Evolutionary conservation across 176 grass and related monocot species (phyloP).

Genomic region (Pharus latifolius): DNA sequence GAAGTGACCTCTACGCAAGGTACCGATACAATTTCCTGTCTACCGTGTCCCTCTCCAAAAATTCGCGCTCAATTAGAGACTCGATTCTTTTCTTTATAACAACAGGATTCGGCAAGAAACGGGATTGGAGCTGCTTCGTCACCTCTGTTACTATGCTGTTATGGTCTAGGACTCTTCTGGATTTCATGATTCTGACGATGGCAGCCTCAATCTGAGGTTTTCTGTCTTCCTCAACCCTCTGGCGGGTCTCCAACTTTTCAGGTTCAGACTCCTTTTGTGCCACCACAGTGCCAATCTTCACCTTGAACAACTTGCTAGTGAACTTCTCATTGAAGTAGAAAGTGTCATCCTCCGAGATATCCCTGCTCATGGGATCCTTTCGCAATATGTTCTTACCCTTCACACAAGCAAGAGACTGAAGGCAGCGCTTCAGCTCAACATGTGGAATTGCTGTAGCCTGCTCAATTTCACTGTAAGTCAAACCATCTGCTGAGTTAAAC

Average conservation of each 20-base stretch:
- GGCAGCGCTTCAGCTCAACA: slow-evolving; percentile 40
- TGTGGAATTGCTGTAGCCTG: slow-evolving; percentile 35
- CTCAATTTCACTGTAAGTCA: slow-evolving; percentile 36
- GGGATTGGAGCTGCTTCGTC: slow-evolving; percentile 30
- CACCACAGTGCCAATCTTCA: slow-evolving; percentile 43
- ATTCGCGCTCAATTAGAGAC: slow-evolving; percentile 44
- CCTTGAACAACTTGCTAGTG: slow-evolving; percentile 43
- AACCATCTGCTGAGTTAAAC: slow-evolving; percentile 30
- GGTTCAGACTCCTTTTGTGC: slow-evolving; percentile 43
- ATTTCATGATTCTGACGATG: slow-evolving; percentile 40
- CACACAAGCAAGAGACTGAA: slow-evolving; percentile 50
- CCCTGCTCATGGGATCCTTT: slow-evolving; percentile 51
- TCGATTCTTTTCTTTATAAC: slow-evolving; percentile 53
- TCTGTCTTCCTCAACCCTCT: slow-evolving; percentile 36
- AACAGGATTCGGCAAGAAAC: slow-evolving; percentile 44
- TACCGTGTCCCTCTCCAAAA: slow-evolving; percentile 42
- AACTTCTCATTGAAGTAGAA: slow-evolving; percentile 53
- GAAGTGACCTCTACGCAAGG: slow-evolving; percentile 21
- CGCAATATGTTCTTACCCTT: slow-evolving; percentile 46
- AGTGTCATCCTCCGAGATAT: slow-evolving; percentile 42
- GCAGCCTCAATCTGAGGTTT: slow-evolving; percentile 33
- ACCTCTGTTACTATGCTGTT: slow-evolving; percentile 29
- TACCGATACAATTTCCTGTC: slow-evolving; percentile 49
- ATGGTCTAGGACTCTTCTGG: slow-evolving; percentile 27
- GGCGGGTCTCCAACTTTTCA: slow-evolving; percentile 44